Conservation (phyloP, 768 basidiomycete genomes). For the Clathrus columnatus region DNA sequence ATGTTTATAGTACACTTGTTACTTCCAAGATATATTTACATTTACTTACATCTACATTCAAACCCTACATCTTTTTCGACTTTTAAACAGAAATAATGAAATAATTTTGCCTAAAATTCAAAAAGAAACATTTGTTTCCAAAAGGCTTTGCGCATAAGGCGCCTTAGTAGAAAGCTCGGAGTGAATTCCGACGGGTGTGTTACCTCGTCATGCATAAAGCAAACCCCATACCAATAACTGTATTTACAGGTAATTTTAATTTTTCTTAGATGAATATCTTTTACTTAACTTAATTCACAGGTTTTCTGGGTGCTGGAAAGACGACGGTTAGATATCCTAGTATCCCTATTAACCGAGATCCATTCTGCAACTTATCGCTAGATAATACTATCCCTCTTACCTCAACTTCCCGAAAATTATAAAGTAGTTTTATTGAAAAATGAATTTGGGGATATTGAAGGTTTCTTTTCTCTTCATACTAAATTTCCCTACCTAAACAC, state of each 20-base stretch:
- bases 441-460: slow-evolving; percentile 92
- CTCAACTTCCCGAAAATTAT: slow-evolving; percentile 76
- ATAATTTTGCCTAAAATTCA: too few relatives aligned
- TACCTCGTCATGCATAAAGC: background rate
- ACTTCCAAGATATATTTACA: too few relatives aligned
- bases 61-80: too few relatives aligned
- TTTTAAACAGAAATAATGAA: too few relatives aligned
- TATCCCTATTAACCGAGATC: background rate
- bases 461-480: slow-evolving; percentile 26
- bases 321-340: slow-evolving; percentile 14
- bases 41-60: too few relatives aligned
- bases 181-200: too few relatives aligned
- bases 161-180: too few relatives aligned
- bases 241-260: slow-evolving; percentile 72
- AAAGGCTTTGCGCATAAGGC: too few relatives aligned
- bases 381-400: slow-evolving; percentile 74
- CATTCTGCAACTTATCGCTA: background rate
- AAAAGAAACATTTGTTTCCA: too few relatives aligned
- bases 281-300: background rate
- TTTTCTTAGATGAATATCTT: slow-evolving; percentile 12
- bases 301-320: slow-evolving; percentile 20
- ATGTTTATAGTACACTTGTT: background rate
- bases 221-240: slow-evolving; percentile 70
- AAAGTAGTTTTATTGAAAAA: slow-evolving; percentile 90
- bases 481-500: background rate